Conservation (phyloP, 306 rosid genomes). For the Lagenaria siceraria region DNA sequence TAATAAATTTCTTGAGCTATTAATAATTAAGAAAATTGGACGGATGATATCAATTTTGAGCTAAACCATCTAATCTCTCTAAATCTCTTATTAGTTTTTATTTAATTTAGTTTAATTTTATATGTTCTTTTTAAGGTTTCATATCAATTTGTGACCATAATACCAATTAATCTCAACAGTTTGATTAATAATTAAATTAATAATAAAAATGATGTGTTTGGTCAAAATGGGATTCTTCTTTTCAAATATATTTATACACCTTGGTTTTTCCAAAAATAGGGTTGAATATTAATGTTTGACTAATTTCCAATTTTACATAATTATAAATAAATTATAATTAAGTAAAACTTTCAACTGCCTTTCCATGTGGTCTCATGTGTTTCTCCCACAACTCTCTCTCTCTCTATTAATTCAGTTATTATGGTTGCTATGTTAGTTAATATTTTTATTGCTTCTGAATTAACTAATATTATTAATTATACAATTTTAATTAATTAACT, state of each 20-base stretch:
- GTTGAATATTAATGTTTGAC: neutral
- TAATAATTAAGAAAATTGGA: no score
- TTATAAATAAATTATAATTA: neutral
- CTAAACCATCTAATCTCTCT: neutral
- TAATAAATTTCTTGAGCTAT: no score
- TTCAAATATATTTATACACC: neutral
- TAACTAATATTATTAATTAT: neutral
- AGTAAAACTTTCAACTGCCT: neutral
- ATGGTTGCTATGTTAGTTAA: constrained; percentile 3
- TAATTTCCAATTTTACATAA: neutral
- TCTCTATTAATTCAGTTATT: constrained; percentile 6
- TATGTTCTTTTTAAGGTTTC: neutral
- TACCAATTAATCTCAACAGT: neutral
- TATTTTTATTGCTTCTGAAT: neutral
- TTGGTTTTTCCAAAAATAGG: neutral
- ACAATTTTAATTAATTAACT: neutral
- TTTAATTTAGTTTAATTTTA: neutral
- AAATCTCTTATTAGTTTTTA: neutral
- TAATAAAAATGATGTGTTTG: neutral
- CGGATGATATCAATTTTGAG: neutral
- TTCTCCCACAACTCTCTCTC: constrained; percentile 4
- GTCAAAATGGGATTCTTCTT: neutral
- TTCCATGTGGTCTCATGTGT: constrained; percentile 10
- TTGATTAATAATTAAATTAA: neutral
- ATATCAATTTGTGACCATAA: neutral